Conservation (phyloP, 2,329 filamentous ascomycete genomes). For the Aureobasidium sp. region DNA sequence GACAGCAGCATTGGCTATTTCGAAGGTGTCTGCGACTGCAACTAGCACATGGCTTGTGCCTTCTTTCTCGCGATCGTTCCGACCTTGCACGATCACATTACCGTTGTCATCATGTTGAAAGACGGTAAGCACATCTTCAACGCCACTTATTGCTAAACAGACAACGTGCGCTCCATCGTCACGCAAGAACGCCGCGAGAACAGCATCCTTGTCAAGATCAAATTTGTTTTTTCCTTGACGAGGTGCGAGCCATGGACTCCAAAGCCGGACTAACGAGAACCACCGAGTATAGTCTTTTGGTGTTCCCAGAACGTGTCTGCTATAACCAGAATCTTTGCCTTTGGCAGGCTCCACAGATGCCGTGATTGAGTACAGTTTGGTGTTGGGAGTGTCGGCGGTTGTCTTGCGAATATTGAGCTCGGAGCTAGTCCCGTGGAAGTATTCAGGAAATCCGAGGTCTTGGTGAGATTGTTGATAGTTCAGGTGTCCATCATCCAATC, state of each 20-base stretch:
- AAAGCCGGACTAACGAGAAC: conserved; percentile 74
- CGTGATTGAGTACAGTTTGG: conserved; percentile 63
- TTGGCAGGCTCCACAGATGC: conserved; percentile 49
- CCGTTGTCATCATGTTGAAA: conserved; percentile 61
- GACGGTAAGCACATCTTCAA: conserved; percentile 62
- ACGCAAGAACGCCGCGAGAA: conserved; percentile 72
- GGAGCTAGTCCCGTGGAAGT: conserved; percentile 53
- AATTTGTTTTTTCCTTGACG: conserved; percentile 67
- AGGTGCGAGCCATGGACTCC: conserved; percentile 82
- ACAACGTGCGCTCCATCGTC: conserved; percentile 67
- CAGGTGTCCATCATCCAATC: conserved; percentile 56
- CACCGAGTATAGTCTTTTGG: conserved; percentile 63
- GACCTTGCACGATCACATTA: conserved; percentile 59
- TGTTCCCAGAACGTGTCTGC: conserved; percentile 52
- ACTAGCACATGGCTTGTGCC: conserved; percentile 59
- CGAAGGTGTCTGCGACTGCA: conserved; percentile 64
- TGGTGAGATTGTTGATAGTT: conserved; percentile 42
- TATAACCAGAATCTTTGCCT: conserved; percentile 52
- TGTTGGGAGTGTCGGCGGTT: conserved; percentile 60
- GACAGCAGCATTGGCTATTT: conserved; percentile 68
- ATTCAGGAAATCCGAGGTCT: conserved; percentile 42
- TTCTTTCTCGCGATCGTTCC: conserved; percentile 58
- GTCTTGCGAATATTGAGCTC: conserved; percentile 49
- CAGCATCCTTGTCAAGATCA: conserved; percentile 65
- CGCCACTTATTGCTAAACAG: conserved; percentile 68